These are phyloP conservation scores for Cladophialophora yegresii DNA, from an alignment of 2,329 filamentous ascomycete genomes.

Conservation along the genomic window DNA sequence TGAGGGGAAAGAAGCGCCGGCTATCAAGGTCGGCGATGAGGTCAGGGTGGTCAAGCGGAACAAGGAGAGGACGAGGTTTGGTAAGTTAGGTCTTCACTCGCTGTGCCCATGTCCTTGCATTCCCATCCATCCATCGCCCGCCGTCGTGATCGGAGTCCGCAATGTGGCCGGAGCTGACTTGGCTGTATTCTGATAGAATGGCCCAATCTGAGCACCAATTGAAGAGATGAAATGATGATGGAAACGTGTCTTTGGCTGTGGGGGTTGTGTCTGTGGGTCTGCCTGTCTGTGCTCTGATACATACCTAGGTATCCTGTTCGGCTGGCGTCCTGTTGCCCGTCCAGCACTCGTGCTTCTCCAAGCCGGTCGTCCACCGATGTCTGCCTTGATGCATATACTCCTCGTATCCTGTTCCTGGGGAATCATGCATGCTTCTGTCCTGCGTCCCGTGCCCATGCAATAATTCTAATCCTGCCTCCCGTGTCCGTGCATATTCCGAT, in stretches of 20 bases:
- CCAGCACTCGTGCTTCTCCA: neutral
- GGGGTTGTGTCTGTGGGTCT: neutral
- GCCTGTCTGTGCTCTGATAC: neutral
- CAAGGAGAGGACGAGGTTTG: slow-evolving; percentile 56
- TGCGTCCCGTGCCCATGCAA: neutral
- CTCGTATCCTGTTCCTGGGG: neutral
- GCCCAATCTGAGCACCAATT: slow-evolving; percentile 28
- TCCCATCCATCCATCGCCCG: neutral
- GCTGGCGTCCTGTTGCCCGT: neutral
- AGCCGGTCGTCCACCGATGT: neutral
- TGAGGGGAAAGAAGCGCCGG: slow-evolving; percentile 40
- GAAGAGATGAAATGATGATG: neutral
- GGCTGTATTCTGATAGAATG: slow-evolving; percentile 21
- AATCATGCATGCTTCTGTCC: neutral
- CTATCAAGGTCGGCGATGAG: slow-evolving; percentile 59
- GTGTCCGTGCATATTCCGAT: neutral
- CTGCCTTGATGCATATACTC: neutral
- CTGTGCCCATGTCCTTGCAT: neutral
- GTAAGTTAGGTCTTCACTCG: slow-evolving; percentile 52
- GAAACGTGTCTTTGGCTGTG: neutral
- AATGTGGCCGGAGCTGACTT: slow-evolving; percentile 12
- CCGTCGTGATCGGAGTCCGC: neutral
- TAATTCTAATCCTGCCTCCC: too few species aligned
- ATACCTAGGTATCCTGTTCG: too few species aligned
- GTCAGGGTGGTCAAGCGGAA: slow-evolving; percentile 56